phyloP scores from a whole-genome alignment of 2,329 filamentous ascomycete species.

The Botrytis fabae region DNA sequence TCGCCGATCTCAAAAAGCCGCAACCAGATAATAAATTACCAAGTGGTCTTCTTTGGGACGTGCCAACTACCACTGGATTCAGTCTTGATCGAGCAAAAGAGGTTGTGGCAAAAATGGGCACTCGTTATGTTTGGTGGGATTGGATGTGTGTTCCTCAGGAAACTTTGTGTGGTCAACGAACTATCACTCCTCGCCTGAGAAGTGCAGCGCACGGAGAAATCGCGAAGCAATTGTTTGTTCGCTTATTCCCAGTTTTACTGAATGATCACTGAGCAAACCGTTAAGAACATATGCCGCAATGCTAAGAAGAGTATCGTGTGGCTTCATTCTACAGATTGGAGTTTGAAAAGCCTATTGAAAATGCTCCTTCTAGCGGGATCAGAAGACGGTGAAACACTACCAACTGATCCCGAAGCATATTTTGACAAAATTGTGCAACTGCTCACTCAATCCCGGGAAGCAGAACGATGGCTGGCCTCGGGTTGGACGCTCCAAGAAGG shows the following conservation, averaged over 20 bases:
- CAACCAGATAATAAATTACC: neutral
- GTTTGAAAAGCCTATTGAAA: neutral
- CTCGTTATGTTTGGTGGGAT: neutral
- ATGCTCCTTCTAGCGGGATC: neutral
- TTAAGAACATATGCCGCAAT: neutral
- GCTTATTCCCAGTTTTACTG: neutral
- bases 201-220: neutral
- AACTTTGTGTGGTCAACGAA: too few relatives aligned
- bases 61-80: neutral
- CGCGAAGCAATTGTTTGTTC: neutral
- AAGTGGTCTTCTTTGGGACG: neutral
- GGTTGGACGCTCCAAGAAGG: constrained; percentile 8
- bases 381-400: neutral
- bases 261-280: neutral
- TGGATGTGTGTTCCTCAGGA: constrained; percentile 10
- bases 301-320: constrained; percentile 5
- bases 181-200: neutral
- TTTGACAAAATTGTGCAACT: neutral
- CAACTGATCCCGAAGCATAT: neutral
- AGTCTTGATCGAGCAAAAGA: neutral
- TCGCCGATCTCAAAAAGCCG: neutral
- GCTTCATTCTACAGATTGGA: constrained; percentile 7
- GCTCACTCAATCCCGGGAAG: neutral
- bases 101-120: neutral
- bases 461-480: neutral